These are phyloP conservation scores for Tricladium varicosporioides DNA, from an alignment of 2,329 filamentous ascomycete species.

Conservation along the genomic window DNA sequence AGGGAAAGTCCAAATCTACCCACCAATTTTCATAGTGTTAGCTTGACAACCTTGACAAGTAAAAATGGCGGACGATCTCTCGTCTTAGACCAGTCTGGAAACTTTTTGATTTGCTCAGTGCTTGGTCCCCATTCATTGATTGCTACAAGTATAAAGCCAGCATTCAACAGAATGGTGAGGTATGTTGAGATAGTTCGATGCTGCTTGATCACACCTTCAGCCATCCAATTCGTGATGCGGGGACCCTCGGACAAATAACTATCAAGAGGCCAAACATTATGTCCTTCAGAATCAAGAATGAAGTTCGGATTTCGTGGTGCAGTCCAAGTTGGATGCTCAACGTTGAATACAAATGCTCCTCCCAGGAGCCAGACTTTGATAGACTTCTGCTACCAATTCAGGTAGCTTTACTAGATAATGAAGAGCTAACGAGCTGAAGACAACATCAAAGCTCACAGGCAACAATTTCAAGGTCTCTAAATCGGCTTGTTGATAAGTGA, in stretches of 20 bases:
- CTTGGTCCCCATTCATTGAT: slow-evolving; percentile 22
- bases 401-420: slow-evolving; percentile 97
- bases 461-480: slow-evolving; percentile 34
- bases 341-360: slow-evolving; percentile 69
- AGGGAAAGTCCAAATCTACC: too few species aligned
- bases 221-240: slow-evolving; percentile 42
- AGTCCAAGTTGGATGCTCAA: slow-evolving; percentile 48
- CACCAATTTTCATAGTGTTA: not conserved
- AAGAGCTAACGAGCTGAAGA: slow-evolving; percentile 80
- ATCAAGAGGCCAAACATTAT: slow-evolving; percentile 42
- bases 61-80: slow-evolving; percentile 38
- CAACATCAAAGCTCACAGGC: slow-evolving; percentile 74
- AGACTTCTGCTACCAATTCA: slow-evolving; percentile 75
- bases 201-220: slow-evolving; percentile 43
- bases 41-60: slow-evolving; percentile 28
- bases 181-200: slow-evolving; percentile 41
- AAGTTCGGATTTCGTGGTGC: slow-evolving; percentile 37
- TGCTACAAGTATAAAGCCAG: slow-evolving; percentile 17
- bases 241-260: slow-evolving; percentile 42
- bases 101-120: slow-evolving; percentile 23
- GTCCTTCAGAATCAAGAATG: slow-evolving; percentile 31
- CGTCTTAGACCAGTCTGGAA: slow-evolving; percentile 35
- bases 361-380: slow-evolving; percentile 83
- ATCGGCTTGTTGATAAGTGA: slow-evolving; percentile 36
- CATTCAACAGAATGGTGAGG: slow-evolving; percentile 17